Evolutionary conservation across 1,284 basidiomycete species (phyloP).

Genomic region (Sporisorium reilianum): DNA sequence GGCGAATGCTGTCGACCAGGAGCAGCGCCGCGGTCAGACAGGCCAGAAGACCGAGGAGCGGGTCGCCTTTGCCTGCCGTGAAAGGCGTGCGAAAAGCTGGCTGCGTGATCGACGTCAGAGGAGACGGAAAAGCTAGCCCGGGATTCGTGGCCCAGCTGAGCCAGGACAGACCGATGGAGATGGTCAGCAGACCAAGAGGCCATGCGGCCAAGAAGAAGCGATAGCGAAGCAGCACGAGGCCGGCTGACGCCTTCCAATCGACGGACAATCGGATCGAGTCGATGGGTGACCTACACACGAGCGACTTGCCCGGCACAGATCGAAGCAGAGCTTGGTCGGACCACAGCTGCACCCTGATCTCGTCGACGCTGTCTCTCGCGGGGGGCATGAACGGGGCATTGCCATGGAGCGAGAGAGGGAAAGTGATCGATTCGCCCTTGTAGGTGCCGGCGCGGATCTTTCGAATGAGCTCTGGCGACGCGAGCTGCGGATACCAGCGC

Average conservation of each 20-base stretch:
- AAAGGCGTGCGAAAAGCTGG: conserved; percentile 29
- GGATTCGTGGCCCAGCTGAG: conserved; percentile 27
- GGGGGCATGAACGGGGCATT: conserved; percentile 63
- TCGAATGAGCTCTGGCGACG: conserved; percentile 14
- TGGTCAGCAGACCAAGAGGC: conserved; percentile 51
- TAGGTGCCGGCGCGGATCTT: conserved; percentile 21
- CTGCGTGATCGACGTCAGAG: conserved; percentile 28
- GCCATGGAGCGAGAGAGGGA: conserved; percentile 57
- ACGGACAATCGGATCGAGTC: conserved; percentile 42
- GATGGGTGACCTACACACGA: conserved; percentile 35
- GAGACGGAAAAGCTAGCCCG: conserved; percentile 19
- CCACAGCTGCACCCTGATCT: conserved; percentile 53
- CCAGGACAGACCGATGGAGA: conserved; percentile 40
- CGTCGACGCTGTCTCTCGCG: conserved; percentile 29
- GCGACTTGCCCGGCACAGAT: conserved; percentile 3
- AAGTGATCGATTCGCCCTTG: conserved; percentile 20
- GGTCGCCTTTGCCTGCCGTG: conserved; percentile 13
- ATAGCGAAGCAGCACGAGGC: conserved; percentile 60
- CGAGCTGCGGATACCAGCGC: conserved; percentile 54
- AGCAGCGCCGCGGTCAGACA: conserved; percentile 11
- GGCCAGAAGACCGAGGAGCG: conserved; percentile 26
- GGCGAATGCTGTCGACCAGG: conserved; percentile 25
- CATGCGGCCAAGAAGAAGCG: conserved; percentile 55
- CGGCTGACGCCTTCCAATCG: conserved; percentile 59
- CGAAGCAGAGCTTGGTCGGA: conserved; percentile 39